Percentiles rank a stretch among this genome's conserved stretches.
Evolutionary conservation across 371 early-diverging fungal species (phyloP).

Genomic region (Rhizopus arrhizus): DNA sequence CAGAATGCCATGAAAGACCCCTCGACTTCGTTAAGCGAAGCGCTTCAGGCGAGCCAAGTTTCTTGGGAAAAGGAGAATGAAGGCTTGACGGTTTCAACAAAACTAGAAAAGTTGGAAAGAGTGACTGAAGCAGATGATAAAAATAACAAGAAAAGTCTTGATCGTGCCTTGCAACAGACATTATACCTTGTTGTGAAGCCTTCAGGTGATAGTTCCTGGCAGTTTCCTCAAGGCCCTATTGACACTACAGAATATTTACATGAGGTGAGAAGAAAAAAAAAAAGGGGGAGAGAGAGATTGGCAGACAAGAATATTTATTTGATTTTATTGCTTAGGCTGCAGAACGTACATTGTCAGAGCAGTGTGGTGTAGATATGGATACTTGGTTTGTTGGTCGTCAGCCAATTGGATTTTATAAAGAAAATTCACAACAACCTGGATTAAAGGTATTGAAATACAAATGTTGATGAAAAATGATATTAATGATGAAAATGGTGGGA

Average conservation of each 20-base stretch:
- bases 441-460: slow-evolving; percentile 26
- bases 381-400: slow-evolving; percentile 84
- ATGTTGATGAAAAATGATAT: not conserved
- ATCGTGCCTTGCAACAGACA: slow-evolving; percentile 71
- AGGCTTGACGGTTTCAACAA: slow-evolving; percentile 39
- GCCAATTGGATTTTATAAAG: slow-evolving; percentile 75
- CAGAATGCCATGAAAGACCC: slow-evolving; percentile 42
- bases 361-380: slow-evolving; percentile 80
- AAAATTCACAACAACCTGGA: slow-evolving; percentile 40
- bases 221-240: slow-evolving; percentile 75
- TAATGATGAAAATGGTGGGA: not conserved
- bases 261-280: slow-evolving; percentile 44
- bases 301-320: not conserved
- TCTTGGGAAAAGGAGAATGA: slow-evolving; percentile 50
- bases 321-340: slow-evolving; percentile 55
- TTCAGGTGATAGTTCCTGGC: slow-evolving; percentile 59
- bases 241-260: slow-evolving; percentile 71
- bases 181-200: slow-evolving; percentile 78
- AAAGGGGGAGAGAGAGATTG: no score
- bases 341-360: slow-evolving; percentile 67
- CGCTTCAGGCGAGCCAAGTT: slow-evolving; percentile 31
- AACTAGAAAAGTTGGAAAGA: slow-evolving; percentile 54
- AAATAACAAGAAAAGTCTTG: slow-evolving; percentile 71
- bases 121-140: slow-evolving; percentile 69
- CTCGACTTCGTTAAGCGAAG: slow-evolving; percentile 27